Conservation (phyloP, 2,329 filamentous ascomycete genomes). For the Exserohilum rostratum region DNA sequence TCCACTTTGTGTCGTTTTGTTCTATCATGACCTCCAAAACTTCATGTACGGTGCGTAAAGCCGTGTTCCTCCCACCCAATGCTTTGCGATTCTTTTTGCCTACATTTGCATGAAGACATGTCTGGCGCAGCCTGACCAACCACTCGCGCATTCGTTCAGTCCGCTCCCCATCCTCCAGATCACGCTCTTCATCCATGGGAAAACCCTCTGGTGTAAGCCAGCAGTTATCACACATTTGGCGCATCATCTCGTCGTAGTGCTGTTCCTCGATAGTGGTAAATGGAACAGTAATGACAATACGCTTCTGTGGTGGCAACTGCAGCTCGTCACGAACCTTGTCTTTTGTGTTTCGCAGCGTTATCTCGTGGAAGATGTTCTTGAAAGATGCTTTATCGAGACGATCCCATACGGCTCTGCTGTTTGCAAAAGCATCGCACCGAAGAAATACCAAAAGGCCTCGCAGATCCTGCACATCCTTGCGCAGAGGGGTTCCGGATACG, state of each 20-base stretch:
- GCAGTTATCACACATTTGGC: constrained; percentile 74
- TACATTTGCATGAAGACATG: constrained; percentile 84
- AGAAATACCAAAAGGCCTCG: constrained; percentile 83
- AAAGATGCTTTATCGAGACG: constrained; percentile 72
- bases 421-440: constrained; percentile 75
- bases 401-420: constrained; percentile 69
- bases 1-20: constrained; percentile 72
- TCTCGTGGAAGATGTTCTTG: constrained; percentile 68
- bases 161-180: constrained; percentile 62
- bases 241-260: constrained; percentile 78
- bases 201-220: constrained; percentile 68
- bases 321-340: constrained; percentile 79
- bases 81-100: constrained; percentile 69
- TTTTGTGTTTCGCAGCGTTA: constrained; percentile 87
- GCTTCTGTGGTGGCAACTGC: constrained; percentile 78
- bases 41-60: constrained; percentile 81
- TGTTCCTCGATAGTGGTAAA: constrained; percentile 92
- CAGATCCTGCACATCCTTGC: constrained; percentile 78
- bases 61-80: constrained; percentile 65
- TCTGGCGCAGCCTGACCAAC: constrained; percentile 78
- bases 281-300: constrained; percentile 85
- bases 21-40: constrained; percentile 93
- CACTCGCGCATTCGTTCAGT: constrained; percentile 79
- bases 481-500: constrained; percentile 87
- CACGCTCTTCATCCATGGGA: constrained; percentile 68